Evolutionary conservation across 805 yeast species (phyloP).

Genomic region (Ogataea philodendri): DNA sequence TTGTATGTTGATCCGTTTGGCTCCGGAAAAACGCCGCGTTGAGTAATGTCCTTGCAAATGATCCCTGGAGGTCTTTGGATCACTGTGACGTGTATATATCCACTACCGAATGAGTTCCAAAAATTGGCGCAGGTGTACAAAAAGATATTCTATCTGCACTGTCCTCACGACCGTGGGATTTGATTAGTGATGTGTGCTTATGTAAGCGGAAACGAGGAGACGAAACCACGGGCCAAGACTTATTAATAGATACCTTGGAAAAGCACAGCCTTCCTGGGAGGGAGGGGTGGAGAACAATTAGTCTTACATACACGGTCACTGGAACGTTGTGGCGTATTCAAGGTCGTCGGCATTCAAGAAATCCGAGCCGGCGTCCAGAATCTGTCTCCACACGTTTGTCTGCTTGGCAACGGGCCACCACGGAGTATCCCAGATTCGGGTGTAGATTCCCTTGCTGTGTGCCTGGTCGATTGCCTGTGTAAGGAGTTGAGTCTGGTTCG

Average conservation of each 20-base stretch:
- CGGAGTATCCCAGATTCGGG: conserved; percentile 73
- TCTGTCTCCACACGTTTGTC: conserved; percentile 47
- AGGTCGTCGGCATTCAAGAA: conserved; percentile 64
- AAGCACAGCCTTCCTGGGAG: too few species aligned
- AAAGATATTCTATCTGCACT: not conserved
- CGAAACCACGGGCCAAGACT: too few species aligned
- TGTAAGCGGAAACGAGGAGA: too few species aligned
- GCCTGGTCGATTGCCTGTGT: conserved; percentile 38
- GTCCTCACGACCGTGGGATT: not conserved
- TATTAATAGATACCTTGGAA: too few species aligned
- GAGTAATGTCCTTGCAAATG: not conserved
- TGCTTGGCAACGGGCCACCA: conserved; percentile 56
- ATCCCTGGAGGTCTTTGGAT: too few species aligned
- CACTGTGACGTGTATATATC: too few species aligned
- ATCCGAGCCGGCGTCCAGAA: conserved; percentile 50
- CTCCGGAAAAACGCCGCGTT: conserved; percentile 6
- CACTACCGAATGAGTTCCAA: too few species aligned
- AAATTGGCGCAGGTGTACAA: too few species aligned
- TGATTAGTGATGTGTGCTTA: not conserved
- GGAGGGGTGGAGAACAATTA: not conserved
- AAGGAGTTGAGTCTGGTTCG: conserved; percentile 33
- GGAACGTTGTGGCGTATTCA: conserved; percentile 22
- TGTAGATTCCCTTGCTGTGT: conserved; percentile 48
- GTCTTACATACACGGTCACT: conserved; percentile 1
- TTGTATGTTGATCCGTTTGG: conserved; percentile 12